A percentile compares a stretch with the other conserved stretches of the same genome.
phyloP scores from a whole-genome alignment of 768 basidiomycete genomes.

The Mycena maculata region DNA sequence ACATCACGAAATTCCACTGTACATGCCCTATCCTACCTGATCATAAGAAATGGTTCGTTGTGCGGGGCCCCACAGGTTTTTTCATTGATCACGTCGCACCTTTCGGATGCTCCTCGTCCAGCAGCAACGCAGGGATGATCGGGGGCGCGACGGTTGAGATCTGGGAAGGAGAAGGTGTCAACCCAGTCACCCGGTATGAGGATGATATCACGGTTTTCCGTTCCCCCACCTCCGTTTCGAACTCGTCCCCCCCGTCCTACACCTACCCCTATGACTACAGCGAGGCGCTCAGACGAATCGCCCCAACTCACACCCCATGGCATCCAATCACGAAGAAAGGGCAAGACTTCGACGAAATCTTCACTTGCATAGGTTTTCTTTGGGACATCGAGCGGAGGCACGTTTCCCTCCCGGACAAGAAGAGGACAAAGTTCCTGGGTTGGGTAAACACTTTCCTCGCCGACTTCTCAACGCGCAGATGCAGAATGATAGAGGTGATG shows the following conservation, averaged over 20 bases:
- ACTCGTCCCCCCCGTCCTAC: too few relatives aligned
- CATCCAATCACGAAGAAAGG: too few relatives aligned
- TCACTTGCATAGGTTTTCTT: too few relatives aligned
- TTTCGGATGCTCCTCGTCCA: constrained; percentile 25
- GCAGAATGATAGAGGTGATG: neutral
- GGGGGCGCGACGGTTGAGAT: constrained; percentile 45
- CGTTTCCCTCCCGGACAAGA: too few relatives aligned
- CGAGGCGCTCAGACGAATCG: too few relatives aligned
- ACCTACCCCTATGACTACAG: too few relatives aligned
- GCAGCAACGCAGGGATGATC: constrained; percentile 47
- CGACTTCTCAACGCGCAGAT: neutral
- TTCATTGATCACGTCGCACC: neutral
- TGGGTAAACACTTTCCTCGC: neutral
- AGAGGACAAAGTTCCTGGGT: constrained; percentile 39
- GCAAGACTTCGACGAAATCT: too few relatives aligned
- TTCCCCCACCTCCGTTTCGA: constrained; percentile 10
- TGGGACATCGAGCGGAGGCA: too few relatives aligned
- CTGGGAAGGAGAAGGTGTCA: constrained; percentile 35
- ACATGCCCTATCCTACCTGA: neutral
- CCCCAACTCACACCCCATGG: too few relatives aligned
- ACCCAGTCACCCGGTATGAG: constrained; percentile 40
- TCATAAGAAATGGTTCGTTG: neutral
- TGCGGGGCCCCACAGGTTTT: neutral
- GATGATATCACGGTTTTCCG: constrained; percentile 45
- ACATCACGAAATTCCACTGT: neutral